Conservation (phyloP, 2,329 filamentous ascomycete species). For the Xylaria hypoxylon region DNA sequence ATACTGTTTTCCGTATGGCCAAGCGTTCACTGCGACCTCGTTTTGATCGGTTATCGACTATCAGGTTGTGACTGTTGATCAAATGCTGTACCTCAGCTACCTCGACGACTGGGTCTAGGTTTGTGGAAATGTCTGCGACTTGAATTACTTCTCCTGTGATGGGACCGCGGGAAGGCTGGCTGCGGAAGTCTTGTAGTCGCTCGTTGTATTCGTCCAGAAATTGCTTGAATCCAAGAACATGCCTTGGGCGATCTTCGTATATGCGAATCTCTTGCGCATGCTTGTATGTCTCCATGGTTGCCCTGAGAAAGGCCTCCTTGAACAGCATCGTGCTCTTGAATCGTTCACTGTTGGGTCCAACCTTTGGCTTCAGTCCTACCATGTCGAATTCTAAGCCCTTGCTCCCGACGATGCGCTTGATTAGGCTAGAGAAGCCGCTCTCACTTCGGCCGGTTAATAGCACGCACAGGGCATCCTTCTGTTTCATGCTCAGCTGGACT, state of each 20-base stretch:
- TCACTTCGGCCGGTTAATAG: conserved; percentile 90
- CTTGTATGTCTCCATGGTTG: conserved; percentile 87
- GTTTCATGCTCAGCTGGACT: conserved; percentile 81
- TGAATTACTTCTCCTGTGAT: conserved; percentile 86
- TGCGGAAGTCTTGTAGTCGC: conserved; percentile 59
- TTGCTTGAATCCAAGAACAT: conserved; percentile 84
- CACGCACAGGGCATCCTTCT: conserved; percentile 86
- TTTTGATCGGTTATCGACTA: conserved; percentile 57
- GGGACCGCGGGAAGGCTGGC: conserved; percentile 67
- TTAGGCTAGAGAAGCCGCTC: conserved; percentile 77
- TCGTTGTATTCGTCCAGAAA: conserved; percentile 85
- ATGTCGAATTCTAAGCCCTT: conserved; percentile 89
- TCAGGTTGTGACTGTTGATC: conserved; percentile 85
- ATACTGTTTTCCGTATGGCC: conserved; percentile 85
- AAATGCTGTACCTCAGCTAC: conserved; percentile 76
- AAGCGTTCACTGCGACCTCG: conserved; percentile 60
- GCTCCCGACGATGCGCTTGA: conserved; percentile 83
- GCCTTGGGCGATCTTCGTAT: conserved; percentile 74
- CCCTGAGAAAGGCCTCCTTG: conserved; percentile 86
- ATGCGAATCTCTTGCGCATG: conserved; percentile 84
- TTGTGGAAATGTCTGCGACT: conserved; percentile 79
- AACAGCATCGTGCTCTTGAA: conserved; percentile 90
- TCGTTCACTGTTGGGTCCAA: conserved; percentile 81
- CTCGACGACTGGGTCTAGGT: conserved; percentile 50
- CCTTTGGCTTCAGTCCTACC: conserved; percentile 85